Conservation (phyloP, 176 grass and related monocot species). For the Oryza meyeriana region DNA sequence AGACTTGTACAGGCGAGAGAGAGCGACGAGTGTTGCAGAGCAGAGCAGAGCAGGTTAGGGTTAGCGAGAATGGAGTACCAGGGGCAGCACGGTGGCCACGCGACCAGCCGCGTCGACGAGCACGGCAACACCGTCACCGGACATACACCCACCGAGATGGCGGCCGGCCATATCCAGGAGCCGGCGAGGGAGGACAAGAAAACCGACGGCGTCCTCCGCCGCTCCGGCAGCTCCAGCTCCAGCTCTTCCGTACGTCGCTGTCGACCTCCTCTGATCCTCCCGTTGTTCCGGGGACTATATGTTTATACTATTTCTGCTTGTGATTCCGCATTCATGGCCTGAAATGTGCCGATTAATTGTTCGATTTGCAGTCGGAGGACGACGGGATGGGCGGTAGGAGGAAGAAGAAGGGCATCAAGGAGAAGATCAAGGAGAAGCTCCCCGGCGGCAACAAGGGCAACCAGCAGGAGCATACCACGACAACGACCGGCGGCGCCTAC, state of each 20-base stretch:
- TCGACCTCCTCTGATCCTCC: too few relatives aligned
- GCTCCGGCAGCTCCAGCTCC: conserved; percentile 59
- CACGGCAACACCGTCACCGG: conserved; percentile 13
- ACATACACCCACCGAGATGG: not conserved
- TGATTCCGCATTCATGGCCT: too few relatives aligned
- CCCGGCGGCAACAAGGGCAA: conserved; percentile 28
- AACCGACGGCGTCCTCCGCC: conserved; percentile 32
- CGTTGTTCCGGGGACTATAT: too few relatives aligned
- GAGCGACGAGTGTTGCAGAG: too few relatives aligned
- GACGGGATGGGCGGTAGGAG: conserved; percentile 57
- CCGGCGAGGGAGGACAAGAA: conserved; percentile 7
- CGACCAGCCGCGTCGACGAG: conserved; percentile 30
- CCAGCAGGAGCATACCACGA: not conserved
- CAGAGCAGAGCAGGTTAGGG: too few relatives aligned
- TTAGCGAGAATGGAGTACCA: conserved; percentile 5
- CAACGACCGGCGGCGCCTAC: not conserved
- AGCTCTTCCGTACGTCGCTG: conserved; percentile 50
- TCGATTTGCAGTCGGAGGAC: conserved; percentile 33
- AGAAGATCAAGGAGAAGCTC: conserved; percentile 79
- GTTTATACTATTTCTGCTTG: too few relatives aligned
- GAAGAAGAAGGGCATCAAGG: conserved; percentile 67
- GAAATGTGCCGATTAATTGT: too few relatives aligned
- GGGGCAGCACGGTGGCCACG: conserved; percentile 8
- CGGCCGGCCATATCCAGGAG: conserved; percentile 26
- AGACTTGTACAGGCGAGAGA: too few relatives aligned